These are phyloP conservation scores for Trichomonas vaginalis DNA, from an alignment of 208 protist species.

Conservation along the genomic window DNA sequence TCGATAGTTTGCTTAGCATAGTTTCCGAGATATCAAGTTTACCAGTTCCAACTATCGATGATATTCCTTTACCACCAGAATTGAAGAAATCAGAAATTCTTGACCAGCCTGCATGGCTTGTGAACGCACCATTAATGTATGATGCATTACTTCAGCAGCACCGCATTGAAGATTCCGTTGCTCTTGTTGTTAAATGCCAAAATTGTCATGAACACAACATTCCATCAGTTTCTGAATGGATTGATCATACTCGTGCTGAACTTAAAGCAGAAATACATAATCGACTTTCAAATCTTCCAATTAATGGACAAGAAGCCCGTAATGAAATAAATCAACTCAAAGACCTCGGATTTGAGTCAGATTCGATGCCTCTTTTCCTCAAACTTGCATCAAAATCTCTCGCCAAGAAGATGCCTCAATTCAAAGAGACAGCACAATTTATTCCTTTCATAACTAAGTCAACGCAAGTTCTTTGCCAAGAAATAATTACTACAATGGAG, in stretches of 20 bases:
- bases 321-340: neutral
- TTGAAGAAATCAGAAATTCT: neutral
- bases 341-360: neutral
- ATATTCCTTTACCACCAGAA: neutral
- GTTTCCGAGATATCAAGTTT: neutral
- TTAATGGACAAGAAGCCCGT: neutral
- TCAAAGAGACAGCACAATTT: neutral
- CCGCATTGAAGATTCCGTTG: neutral
- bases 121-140: neutral
- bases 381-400: neutral
- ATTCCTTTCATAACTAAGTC: neutral
- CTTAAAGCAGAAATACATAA: neutral
- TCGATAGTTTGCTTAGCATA: neutral
- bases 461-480: neutral
- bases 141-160: neutral
- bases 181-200: neutral
- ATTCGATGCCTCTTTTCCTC: neutral
- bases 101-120: neutral
- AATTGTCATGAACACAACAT: neutral
- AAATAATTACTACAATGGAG: neutral
- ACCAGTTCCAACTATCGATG: neutral
- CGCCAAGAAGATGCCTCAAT: neutral
- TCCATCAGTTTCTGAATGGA: neutral
- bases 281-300: neutral
- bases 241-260: neutral